phyloP scores from a whole-genome alignment of 495 filamentous ascomycete species.

The Immersiella caudata region DNA sequence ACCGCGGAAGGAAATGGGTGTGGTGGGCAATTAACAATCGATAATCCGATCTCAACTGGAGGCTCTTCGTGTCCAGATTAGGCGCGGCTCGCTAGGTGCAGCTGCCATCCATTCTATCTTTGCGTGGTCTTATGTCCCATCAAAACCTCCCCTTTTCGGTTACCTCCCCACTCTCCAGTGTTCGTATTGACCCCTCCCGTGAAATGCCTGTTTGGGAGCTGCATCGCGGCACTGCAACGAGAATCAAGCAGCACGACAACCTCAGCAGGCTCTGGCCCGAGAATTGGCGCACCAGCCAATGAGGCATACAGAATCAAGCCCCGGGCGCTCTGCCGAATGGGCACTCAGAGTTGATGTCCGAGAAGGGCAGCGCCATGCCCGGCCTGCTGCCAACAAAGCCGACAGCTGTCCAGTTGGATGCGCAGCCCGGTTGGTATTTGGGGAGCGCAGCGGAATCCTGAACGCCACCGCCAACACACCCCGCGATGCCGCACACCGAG shows the following conservation, averaged over 20 bases:
- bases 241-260: slow-evolving; percentile 8
- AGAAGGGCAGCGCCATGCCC: neutral
- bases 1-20: neutral
- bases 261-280: slow-evolving; percentile 13
- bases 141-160: neutral
- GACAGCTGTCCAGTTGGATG: neutral
- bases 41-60: neutral
- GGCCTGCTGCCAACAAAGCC: slow-evolving; percentile 3
- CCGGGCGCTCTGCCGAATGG: neutral
- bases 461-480: neutral
- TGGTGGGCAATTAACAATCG: slow-evolving; percentile 1
- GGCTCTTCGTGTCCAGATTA: slow-evolving; percentile 10
- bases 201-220: slow-evolving; percentile 25
- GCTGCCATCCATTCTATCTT: neutral
- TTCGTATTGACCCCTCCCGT: slow-evolving; percentile 5
- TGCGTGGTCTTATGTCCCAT: neutral
- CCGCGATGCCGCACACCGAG: neutral
- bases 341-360: neutral
- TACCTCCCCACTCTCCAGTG: neutral
- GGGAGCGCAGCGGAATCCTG: neutral
- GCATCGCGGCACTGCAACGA: slow-evolving; percentile 24
- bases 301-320: neutral
- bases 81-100: neutral
- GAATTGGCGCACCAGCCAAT: slow-evolving; percentile 3
- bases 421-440: neutral